Evolutionary conservation across 2,329 filamentous ascomycete genomes (phyloP), one percentile per base, ranked within the genome.

Genomic region (Talaromyces marneffei): DNA sequence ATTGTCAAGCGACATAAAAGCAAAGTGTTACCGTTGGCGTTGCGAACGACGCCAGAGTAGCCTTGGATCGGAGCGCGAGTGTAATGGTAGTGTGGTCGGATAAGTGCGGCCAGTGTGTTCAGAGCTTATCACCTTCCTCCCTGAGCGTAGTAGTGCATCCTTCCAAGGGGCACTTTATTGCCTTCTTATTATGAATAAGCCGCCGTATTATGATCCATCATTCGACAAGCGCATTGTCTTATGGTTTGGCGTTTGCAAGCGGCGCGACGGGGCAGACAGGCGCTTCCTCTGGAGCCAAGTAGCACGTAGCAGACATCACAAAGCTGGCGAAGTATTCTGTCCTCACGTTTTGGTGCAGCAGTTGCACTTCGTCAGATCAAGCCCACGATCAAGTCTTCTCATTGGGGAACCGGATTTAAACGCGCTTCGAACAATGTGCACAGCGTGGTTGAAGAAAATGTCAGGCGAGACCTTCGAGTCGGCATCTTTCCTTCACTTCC

Each of bases 11-110:
- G n/a, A n/a, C n/a, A n/a, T n/a, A n/a, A n/a, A n/a, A n/a, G n/a
- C n/a, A n/a, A n/a, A n/a, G 63, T 63, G 59, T 74, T 70, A 4
- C 71, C 72, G 33, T 73, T 73, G 12, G 65, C 68, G 9, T 57
- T 61, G 18, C 65, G 60, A 16, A 68, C 62, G 4, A 73, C 64
- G 4, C 71, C 71, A 1, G 69, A 67, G 63, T 73, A 71, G 1
- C n/a, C n/a, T n/a, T n/a, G n/a, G n/a, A n/a, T n/a, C n/a, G n/a
- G n/a, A n/a, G n/a, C n/a, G n/a, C n/a, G n/a, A n/a, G n/a, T n/a
- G n/a, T n/a, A n/a, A n/a, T n/a, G n/a, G n/a, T n/a, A n/a, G n/a
- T n/a, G n/a, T n/a, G n/a, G n/a, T n/a, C n/a, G n/a, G n/a, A n/a
- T n/a, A n/a, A n/a, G n/a, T n/a, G n/a, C n/a, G n/a, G n/a, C n/a